A percentile compares a stretch with the other conserved stretches of the same genome.
Evolutionary conservation across 2,329 filamentous ascomycete species (phyloP).

Genomic region (Fusarium solani-melongenae): DNA sequence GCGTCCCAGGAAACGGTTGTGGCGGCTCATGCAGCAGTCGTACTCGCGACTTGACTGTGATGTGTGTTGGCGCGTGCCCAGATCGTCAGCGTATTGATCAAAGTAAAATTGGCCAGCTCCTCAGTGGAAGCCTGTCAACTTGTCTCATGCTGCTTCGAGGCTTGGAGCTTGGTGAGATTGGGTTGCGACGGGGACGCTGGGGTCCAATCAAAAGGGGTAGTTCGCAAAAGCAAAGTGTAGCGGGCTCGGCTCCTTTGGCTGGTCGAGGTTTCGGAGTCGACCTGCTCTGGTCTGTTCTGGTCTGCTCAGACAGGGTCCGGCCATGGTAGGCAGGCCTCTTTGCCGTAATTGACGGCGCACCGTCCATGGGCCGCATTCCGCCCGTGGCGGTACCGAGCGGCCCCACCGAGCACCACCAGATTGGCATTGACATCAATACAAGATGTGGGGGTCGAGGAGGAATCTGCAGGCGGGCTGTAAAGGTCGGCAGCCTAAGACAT

Average conservation of each 20-base stretch:
- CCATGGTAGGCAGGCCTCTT: constrained; percentile 15
- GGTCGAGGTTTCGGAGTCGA: constrained; percentile 18
- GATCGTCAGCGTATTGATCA: constrained; percentile 10
- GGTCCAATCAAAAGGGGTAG: constrained; percentile 31
- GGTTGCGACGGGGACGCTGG: constrained; percentile 7
- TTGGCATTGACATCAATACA: neutral
- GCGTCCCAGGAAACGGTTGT: constrained; percentile 11
- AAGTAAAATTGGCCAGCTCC: constrained; percentile 12
- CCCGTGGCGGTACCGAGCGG: constrained; percentile 28
- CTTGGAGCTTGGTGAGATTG: constrained; percentile 25
- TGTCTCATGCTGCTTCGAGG: constrained; percentile 3
- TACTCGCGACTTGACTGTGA: neutral
- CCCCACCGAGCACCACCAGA: constrained; percentile 13
- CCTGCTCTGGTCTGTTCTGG: constrained; percentile 1
- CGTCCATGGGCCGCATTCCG: constrained; percentile 26
- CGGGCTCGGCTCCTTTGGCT: constrained; percentile 30
- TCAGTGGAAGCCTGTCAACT: constrained; percentile 1
- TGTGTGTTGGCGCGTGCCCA: neutral
- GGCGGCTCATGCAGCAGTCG: constrained; percentile 2
- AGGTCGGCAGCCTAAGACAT: neutral
- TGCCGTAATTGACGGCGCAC: constrained; percentile 24
- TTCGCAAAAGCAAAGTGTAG: constrained; percentile 36
- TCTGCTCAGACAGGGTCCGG: constrained; percentile 22
- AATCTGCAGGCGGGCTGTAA: constrained; percentile 3
- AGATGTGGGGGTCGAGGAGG: constrained; percentile 24